Percentiles rank a stretch among this genome's conserved stretches.
These are phyloP conservation scores for Tricholoma bakamatsutake DNA, from an alignment of 768 basidiomycete genomes.

Conservation along the genomic window DNA sequence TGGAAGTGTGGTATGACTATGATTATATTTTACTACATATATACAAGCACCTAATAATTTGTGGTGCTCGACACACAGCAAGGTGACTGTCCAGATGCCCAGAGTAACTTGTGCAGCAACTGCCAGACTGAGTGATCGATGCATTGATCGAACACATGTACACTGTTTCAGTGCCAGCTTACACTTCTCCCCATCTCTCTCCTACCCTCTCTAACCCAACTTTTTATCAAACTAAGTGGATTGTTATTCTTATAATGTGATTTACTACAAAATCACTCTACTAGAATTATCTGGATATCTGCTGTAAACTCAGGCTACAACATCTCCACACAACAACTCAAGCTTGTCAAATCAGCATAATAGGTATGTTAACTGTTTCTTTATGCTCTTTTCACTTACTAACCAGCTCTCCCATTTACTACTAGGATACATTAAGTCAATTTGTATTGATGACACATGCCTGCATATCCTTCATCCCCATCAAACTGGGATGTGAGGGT, in stretches of 20 bases:
- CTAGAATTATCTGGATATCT: not conserved
- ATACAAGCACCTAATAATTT: not conserved
- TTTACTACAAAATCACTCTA: not conserved
- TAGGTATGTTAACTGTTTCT: too few relatives aligned
- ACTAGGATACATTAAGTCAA: not conserved
- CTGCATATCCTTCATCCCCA: not conserved
- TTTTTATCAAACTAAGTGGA: not conserved
- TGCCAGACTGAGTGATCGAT: not conserved
- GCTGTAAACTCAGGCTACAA: not conserved
- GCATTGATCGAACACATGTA: not conserved
- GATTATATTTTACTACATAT: not conserved
- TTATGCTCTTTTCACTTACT: not conserved
- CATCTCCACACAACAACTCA: not conserved
- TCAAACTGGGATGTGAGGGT: not conserved
- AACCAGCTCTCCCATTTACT: not conserved
- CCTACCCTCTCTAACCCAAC: not conserved
- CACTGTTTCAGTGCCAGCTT: not conserved
- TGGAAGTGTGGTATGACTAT: not conserved
- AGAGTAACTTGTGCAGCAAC: not conserved
- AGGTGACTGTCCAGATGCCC: not conserved
- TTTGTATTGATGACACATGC: not conserved
- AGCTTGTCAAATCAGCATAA: too few relatives aligned
- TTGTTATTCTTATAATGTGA: not conserved
- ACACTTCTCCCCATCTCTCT: not conserved
- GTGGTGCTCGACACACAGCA: not conserved